Evolutionary conservation across 176 grass and related monocot species (phyloP).

Genomic region (Zea mays): DNA sequence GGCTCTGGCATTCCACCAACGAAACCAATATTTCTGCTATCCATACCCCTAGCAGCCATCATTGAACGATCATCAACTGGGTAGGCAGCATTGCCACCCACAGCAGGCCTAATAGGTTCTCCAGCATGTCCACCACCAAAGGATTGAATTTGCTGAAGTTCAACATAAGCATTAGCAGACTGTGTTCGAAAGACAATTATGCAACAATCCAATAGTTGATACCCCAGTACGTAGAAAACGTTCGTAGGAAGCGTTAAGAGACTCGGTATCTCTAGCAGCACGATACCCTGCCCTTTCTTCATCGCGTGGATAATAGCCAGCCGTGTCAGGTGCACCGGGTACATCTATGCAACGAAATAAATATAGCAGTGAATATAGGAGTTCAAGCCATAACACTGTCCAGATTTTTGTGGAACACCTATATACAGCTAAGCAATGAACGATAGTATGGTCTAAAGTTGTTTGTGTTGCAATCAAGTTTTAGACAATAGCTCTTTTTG

Average conservation of each 20-base stretch:
- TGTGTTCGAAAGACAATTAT: slow-evolving; percentile 12
- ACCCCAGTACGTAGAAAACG: slow-evolving; percentile 81
- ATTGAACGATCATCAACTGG: slow-evolving; percentile 65
- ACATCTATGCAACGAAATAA: slow-evolving; percentile 45
- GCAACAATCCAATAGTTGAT: slow-evolving; percentile 4
- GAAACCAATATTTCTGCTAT: slow-evolving; percentile 59
- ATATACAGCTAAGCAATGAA: neutral
- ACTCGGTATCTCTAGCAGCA: slow-evolving; percentile 53
- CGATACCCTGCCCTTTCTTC: slow-evolving; percentile 65
- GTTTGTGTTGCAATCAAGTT: neutral
- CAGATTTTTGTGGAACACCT: neutral
- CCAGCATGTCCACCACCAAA: slow-evolving; percentile 40
- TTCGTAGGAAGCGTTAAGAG: slow-evolving; percentile 71
- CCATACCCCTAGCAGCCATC: slow-evolving; percentile 49
- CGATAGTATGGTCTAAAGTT: neutral
- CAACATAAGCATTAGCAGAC: slow-evolving; percentile 14
- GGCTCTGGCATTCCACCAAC: slow-evolving; percentile 61
- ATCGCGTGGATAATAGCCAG: slow-evolving; percentile 70
- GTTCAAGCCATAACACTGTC: neutral
- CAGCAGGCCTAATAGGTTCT: slow-evolving; percentile 56
- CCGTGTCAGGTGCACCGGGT: slow-evolving; percentile 53
- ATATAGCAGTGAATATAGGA: slow-evolving; percentile 33
- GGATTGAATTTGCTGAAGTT: slow-evolving; percentile 57
- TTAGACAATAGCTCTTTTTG: neutral
- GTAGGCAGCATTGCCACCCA: slow-evolving; percentile 54